Percentiles rank a stretch among this genome's conserved stretches.
These are phyloP conservation scores for Umbilicus rupestris DNA, from an alignment of 164 flowering plant genomes.

Conservation along the genomic window DNA sequence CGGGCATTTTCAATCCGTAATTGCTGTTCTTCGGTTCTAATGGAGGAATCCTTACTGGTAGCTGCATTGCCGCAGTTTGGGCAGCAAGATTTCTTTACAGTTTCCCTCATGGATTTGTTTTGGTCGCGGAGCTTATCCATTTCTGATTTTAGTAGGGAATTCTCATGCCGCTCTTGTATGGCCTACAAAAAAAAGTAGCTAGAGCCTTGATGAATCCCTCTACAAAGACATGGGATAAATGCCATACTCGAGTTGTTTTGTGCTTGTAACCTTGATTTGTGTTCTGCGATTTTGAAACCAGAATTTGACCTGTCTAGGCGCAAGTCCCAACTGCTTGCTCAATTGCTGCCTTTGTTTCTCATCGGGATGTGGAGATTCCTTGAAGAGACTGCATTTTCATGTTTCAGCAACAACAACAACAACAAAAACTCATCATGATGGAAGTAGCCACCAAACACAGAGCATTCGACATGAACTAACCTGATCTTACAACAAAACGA, in stretches of 20 bases:
- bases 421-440: no score
- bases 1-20: constrained; percentile 76
- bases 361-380: constrained; percentile 98
- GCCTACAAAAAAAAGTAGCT: constrained; percentile 39
- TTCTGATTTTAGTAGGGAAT: constrained; percentile 77
- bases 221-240: no score
- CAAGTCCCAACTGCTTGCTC: constrained; percentile 90
- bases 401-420: no score
- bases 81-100: constrained; percentile 58
- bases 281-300: constrained; percentile 99
- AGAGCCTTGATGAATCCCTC: not conserved
- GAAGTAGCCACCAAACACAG: no score
- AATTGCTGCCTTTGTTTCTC: constrained; percentile 97
- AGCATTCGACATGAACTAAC: no score
- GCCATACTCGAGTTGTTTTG: no score
- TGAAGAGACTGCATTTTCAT: constrained; percentile 79
- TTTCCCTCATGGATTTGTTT: constrained; percentile 68
- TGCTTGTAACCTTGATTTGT: constrained; percentile 69
- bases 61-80: constrained; percentile 78
- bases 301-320: constrained; percentile 95
- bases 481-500: no score
- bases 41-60: constrained; percentile 29
- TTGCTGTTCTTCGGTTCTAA: constrained; percentile 61
- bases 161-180: constrained; percentile 96
- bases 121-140: constrained; percentile 81